Evolutionary conservation across 768 basidiomycete genomes (phyloP), one percentile per base, ranked within the genome.

Genomic region (Mycena sanguinolenta): DNA sequence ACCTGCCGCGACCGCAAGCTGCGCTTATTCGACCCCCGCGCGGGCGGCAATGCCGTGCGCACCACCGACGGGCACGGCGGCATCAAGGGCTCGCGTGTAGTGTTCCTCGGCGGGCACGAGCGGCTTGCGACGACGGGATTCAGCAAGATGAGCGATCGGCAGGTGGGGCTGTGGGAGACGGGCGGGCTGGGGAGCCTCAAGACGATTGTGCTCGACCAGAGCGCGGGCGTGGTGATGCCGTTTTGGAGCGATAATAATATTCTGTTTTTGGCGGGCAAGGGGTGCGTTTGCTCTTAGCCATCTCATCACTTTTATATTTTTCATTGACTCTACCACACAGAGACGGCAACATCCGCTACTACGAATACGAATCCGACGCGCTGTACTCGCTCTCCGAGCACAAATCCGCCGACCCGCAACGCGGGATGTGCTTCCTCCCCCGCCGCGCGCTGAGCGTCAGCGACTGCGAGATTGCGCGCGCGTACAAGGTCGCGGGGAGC

Each of bases 341-440:
- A 46, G 97, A 99, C 76, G 97, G 97, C 32, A 99, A 99, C 79
- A 92, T 99, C 71, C 92, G 97, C n/a, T 97, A 95, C 87, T 99
- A 92, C 80, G 98, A 99, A 79, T 96, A 92, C 81, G 97, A 98
- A 75, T 89, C 87, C 36, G 97, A 98, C 81, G 85, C 90, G 55
- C 85, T 99, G 23, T 86, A 90, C 82, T 80, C 89, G 21, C 86
- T 96, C 6, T 84, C 91, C 23, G 98, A 98, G 78, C 89, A 97
- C 86, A 94, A 96, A 79, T 94, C 92, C 5, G 85, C 91, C 23
- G 95, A 97, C 60, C 97, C 97, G 32, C 97, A 99, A 80, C 94
- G 97, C 60, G 98, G 98, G 16, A 94, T 99, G 91, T 95, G 94
- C 79, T 96, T 99, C 91, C 87, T 98, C 50, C 98, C 98, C 16